A percentile compares a stretch with the other conserved stretches of the same genome.
These are phyloP conservation scores for Candida suzukii DNA, from an alignment of 805 yeast species.

Conservation along the genomic window DNA sequence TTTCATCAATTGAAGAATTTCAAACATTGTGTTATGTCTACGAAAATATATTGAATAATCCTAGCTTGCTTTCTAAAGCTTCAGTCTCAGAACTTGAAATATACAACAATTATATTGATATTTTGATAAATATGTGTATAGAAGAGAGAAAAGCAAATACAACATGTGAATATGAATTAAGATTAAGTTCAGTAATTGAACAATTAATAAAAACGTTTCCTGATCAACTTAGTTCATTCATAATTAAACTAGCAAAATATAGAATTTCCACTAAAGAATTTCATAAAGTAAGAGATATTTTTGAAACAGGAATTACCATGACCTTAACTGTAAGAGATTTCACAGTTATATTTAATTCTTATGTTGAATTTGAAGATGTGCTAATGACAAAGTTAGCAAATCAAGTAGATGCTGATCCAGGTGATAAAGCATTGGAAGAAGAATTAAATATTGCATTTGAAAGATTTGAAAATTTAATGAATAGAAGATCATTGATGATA, in stretches of 20 bases:
- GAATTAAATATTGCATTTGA: conserved; percentile 24
- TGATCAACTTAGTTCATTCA: conserved; percentile 49
- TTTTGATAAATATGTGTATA: conserved; percentile 19
- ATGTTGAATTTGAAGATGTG: conserved; percentile 53
- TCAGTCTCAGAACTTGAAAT: conserved; percentile 41
- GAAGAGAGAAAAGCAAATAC: background rate
- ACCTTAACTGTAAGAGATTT: conserved; percentile 56
- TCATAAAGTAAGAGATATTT: conserved; percentile 32
- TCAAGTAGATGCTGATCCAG: conserved; percentile 11
- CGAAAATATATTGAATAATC: conserved; percentile 25
- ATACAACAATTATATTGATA: conserved; percentile 38
- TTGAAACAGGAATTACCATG: conserved; percentile 39
- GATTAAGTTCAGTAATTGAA: background rate
- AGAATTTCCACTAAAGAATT: conserved; percentile 32
- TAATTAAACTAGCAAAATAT: conserved; percentile 40
- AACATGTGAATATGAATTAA: background rate
- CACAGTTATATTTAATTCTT: conserved; percentile 54
- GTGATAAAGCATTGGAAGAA: conserved; percentile 8
- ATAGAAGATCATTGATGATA: conserved; percentile 47
- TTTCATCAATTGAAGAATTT: conserved; percentile 6
- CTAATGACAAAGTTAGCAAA: conserved; percentile 27
- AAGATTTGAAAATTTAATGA: conserved; percentile 47
- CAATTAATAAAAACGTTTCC: conserved; percentile 37
- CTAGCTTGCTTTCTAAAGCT: conserved; percentile 26
- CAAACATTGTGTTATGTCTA: conserved; percentile 17